Conservation (phyloP, 192 early-diverging fungal genomes). For the Martensiomyces pterosporus region DNA sequence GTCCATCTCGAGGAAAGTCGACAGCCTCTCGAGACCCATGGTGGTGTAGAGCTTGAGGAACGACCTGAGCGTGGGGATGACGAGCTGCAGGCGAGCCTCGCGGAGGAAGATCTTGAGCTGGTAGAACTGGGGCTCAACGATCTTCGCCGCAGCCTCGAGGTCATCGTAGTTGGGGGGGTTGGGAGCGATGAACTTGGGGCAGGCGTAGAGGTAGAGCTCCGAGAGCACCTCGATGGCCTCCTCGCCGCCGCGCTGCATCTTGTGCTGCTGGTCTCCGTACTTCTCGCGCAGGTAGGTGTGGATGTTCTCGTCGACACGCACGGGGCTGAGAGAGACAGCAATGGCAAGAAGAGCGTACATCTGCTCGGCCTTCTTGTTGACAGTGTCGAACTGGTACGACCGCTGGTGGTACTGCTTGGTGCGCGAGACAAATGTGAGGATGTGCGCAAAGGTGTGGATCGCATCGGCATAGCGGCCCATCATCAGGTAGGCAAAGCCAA, state of each 20-base stretch:
- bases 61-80: slow-evolving; percentile 83
- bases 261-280: slow-evolving; percentile 85
- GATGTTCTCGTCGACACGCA: slow-evolving; percentile 89
- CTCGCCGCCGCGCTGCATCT: slow-evolving; percentile 83
- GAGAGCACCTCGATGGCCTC: slow-evolving; percentile 77
- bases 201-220: slow-evolving; percentile 86
- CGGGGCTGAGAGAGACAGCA: slow-evolving; percentile 88
- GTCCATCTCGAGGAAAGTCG: slow-evolving; percentile 81
- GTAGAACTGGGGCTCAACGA: slow-evolving; percentile 60
- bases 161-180: slow-evolving; percentile 82
- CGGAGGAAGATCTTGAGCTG: slow-evolving; percentile 83
- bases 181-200: slow-evolving; percentile 94
- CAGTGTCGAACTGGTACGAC: slow-evolving; percentile 86
- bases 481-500: slow-evolving; percentile 98
- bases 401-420: slow-evolving; percentile 94
- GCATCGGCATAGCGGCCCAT: slow-evolving; percentile 95
- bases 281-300: slow-evolving; percentile 86
- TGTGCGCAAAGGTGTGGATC: slow-evolving; percentile 85
- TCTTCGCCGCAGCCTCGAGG: slow-evolving; percentile 13
- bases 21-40: slow-evolving; percentile 83
- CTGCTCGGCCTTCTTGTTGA: slow-evolving; percentile 90
- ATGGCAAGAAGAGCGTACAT: slow-evolving; percentile 93
- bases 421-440: slow-evolving; percentile 83
- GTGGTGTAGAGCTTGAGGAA: slow-evolving; percentile 96
- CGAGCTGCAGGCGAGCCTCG: slow-evolving; percentile 81